These are phyloP conservation scores for Trametes cingulata DNA, from an alignment of 768 basidiomycete species.

Conservation along the genomic window DNA sequence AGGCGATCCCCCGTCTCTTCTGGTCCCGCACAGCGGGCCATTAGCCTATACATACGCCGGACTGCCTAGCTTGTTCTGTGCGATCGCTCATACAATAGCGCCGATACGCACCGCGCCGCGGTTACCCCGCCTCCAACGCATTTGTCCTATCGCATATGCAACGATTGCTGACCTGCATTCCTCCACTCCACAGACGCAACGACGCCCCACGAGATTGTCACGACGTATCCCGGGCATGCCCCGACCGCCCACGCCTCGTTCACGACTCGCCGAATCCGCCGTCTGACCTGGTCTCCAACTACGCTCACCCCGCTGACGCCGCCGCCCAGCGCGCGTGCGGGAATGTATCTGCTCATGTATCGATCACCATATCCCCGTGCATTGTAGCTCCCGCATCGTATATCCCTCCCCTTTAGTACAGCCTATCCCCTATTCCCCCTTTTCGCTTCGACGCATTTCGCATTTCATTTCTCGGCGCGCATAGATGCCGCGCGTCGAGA, in stretches of 20 bases:
- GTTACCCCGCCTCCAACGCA: background rate
- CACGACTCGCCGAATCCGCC: conserved; percentile 26
- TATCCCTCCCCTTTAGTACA: background rate
- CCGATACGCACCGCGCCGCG: background rate
- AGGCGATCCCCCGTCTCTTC: background rate
- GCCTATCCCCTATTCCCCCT: background rate
- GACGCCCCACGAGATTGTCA: conserved; percentile 24
- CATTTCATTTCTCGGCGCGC: background rate
- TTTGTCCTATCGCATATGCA: background rate
- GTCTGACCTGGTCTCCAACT: conserved; percentile 11
- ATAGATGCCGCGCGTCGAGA: too few species aligned
- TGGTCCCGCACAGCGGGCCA: background rate
- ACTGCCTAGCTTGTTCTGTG: background rate
- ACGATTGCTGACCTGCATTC: background rate
- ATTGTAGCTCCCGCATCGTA: conserved; percentile 4
- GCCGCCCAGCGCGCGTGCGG: background rate
- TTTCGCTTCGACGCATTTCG: background rate
- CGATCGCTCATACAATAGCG: background rate
- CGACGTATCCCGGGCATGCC: conserved; percentile 27
- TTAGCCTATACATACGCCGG: background rate
- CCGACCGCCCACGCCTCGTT: conserved; percentile 23
- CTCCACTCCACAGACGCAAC: conserved; percentile 20
- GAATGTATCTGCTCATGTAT: conserved; percentile 16
- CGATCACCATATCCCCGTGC: background rate
- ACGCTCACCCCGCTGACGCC: background rate